Evolutionary conservation across 2,329 filamentous ascomycete species (phyloP), one percentile per base, ranked within the genome.

Genomic region (Penicillium sp.): DNA sequence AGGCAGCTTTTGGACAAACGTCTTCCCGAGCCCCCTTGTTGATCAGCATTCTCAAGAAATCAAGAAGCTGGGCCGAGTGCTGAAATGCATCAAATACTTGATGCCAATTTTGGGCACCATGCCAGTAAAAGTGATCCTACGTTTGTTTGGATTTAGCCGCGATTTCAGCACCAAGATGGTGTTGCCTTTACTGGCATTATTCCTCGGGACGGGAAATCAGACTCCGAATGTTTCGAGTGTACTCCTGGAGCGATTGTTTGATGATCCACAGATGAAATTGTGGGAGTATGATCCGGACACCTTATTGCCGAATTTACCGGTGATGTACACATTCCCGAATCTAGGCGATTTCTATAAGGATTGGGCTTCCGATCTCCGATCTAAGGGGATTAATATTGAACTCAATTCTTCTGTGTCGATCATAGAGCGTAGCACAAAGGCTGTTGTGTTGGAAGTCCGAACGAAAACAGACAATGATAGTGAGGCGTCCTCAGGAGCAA

Each of bases 181-280:
- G 0, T 80, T 89, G 56, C 89, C 89, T 1, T 83, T 91, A 70
- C 83, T 90, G 31, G 89, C 89, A 0, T 76, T 91, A 1, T 91
- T 92, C 68, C 77, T 91, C 0, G 89, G 89, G 0, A 91, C 89
- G 0, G 88, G 89, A 1, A 91, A 91, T 63, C 86, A 90, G 64
- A 89, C 88, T 0, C 84, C 88, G 0, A 85, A 90, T 60, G 88
- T 91, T 0, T 85, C 88, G 0, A 84, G 82, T 43, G 86, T 88
- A 24, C 86, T 91, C 33, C 77, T 91, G 5, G 84, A 87, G 67
- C 74, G 84, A 5, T 70, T 87, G 0, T 86, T 85, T 50, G 76
- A 84, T 56, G 82, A 84, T 55, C 82, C 82, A 0, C 83, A 83
- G 53, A 83, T 84, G 79, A 82, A 81, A 58, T 75, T 87, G 9